Evolutionary conservation across 495 filamentous ascomycete species (phyloP), one percentile per base, ranked within the genome.

Genomic region (Xylaria nigripes): DNA sequence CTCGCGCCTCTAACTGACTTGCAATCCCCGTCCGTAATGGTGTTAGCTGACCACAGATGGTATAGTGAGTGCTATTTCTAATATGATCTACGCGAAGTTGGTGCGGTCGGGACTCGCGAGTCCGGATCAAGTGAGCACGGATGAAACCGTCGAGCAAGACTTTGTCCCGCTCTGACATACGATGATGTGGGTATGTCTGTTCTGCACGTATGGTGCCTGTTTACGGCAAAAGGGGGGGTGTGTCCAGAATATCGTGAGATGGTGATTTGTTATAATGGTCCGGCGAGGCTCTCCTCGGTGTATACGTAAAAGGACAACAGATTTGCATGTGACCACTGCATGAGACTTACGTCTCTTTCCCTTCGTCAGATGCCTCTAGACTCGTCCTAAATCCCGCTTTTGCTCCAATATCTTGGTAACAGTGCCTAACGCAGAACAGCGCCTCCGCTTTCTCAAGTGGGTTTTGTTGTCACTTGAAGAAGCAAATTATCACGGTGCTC

Each of bases 61-160:
- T 45, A 29, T 10, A 40, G 36, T 57, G 54, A 25, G 3, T 49
- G 68, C 62, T 8, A 60, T 72, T 15, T 66, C 69, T 2, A 60
- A 64, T 25, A 46, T 70, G 7, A 21, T 72, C 48, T 58, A 68
- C 54, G 41, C 66, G 62, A 57, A 68, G 50, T 40, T 66, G 36
- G 51, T 64, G 6, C 54, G 62, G 1, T 41, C 64, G 34, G 55
- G 46, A 1, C 60, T 66, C 16, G 64, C 60, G 47, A 50, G 53
- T 12, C 58, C 60, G 19, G 53, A 52, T 16, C 52, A 48, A 57
- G 48, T 22, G 30, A 61, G 50, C 48, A 59, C 6, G 56, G 58
- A 63, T 36, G 44, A 57, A 36, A 38, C 10, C 15, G 18, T 27
- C 38, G 21, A 49, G 30, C 34, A 49, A 25, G 53, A 27, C 27